Conservation (phyloP, 176 grass and related monocot species). For the Carex myosuroides region DNA sequence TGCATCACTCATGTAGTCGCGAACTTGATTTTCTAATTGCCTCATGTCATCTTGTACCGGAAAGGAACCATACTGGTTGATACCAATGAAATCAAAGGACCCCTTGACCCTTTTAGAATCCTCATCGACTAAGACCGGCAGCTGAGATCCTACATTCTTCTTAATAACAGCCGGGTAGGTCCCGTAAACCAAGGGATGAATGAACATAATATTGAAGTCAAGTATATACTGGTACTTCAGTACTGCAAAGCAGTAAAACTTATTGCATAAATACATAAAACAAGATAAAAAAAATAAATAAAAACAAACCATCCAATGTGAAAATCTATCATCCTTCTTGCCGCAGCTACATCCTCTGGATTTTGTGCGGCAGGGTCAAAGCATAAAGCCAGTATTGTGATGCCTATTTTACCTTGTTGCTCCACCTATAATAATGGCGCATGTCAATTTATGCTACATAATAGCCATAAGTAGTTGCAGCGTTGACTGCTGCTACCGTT, state of each 20-base stretch:
- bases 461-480: too few relatives aligned
- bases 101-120: constrained; percentile 28
- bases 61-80: constrained; percentile 42
- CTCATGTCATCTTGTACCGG: not conserved
- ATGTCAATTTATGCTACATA: too few relatives aligned
- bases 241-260: not conserved
- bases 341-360: constrained; percentile 35
- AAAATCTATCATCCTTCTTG: constrained; percentile 50
- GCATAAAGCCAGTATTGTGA: constrained; percentile 53
- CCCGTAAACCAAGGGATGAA: constrained; percentile 54
- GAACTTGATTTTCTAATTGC: not conserved
- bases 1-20: constrained; percentile 38
- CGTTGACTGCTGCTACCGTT: too few relatives aligned
- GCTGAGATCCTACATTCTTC: constrained; percentile 31
- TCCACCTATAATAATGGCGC: not conserved
- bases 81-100: constrained; percentile 58
- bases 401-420: constrained; percentile 55
- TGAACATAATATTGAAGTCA: constrained; percentile 30
- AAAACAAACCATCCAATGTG: constrained; percentile 52
- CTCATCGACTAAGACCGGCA: constrained; percentile 27
- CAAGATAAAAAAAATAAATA: too few relatives aligned
- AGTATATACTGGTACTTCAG: not conserved
- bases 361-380: constrained; percentile 30
- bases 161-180: constrained; percentile 54
- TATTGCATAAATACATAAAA: not conserved